Percentiles rank a stretch among this genome's conserved stretches.
Evolutionary conservation across 2,329 filamentous ascomycete genomes (phyloP).

Genomic region (Atkinsonella texensis): DNA sequence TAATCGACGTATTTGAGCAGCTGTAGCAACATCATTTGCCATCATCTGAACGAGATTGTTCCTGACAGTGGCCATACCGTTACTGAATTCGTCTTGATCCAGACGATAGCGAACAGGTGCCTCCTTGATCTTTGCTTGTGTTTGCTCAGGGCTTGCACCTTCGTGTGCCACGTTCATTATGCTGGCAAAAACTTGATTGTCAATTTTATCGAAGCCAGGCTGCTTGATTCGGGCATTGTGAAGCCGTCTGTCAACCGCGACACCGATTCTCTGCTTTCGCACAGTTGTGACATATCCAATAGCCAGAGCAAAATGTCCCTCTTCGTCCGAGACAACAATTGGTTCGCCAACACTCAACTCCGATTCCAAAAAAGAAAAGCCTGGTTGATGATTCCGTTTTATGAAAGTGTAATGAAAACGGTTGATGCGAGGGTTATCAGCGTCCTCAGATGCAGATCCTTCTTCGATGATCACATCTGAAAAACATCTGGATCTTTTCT

Average conservation of each 20-base stretch:
- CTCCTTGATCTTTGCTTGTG: constrained; percentile 38
- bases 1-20: constrained; percentile 60
- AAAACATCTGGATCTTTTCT: constrained; percentile 83
- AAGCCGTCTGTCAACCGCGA: constrained; percentile 80
- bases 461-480: constrained; percentile 75
- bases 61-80: constrained; percentile 87
- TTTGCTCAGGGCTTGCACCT: constrained; percentile 38
- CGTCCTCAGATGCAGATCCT: constrained; percentile 59
- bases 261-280: constrained; percentile 62
- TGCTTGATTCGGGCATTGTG: constrained; percentile 73
- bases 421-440: constrained; percentile 71
- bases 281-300: constrained; percentile 82
- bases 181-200: constrained; percentile 78
- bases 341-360: constrained; percentile 81
- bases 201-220: constrained; percentile 59
- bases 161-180: constrained; percentile 72
- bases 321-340: constrained; percentile 90
- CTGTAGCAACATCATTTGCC: constrained; percentile 61
- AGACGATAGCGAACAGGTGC: constrained; percentile 63
- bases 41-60: constrained; percentile 93
- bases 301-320: constrained; percentile 87
- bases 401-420: constrained; percentile 77
- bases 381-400: constrained; percentile 48
- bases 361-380: constrained; percentile 82
- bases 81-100: constrained; percentile 97